phyloP scores from a whole-genome alignment of 2,329 filamentous ascomycete genomes.

The Metarhizium anisopliae region DNA sequence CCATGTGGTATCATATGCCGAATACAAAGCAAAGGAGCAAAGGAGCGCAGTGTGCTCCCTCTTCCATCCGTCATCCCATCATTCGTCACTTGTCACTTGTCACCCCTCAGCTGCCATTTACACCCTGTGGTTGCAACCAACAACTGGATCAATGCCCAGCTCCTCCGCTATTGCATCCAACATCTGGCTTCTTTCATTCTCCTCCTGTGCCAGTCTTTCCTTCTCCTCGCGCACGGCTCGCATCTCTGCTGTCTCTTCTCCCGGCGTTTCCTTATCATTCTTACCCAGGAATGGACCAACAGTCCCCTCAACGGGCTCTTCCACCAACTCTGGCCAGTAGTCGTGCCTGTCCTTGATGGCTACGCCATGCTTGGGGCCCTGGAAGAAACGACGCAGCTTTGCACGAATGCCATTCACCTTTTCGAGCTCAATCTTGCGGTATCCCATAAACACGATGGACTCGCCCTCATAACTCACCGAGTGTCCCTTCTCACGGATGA shows the following conservation, averaged over 20 bases:
- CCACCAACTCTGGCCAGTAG: constrained; percentile 18
- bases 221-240: neutral
- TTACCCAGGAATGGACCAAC: constrained; percentile 2
- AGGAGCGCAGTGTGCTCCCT: too few relatives aligned
- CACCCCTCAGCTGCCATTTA: neutral
- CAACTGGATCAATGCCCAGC: neutral
- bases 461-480: constrained; percentile 17
- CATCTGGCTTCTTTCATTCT: neutral
- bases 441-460: constrained; percentile 19
- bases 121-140: neutral
- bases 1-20: too few relatives aligned
- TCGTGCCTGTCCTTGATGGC: constrained; percentile 16
- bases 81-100: too few relatives aligned
- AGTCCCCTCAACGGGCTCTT: constrained; percentile 15
- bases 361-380: constrained; percentile 32
- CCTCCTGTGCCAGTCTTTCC: neutral
- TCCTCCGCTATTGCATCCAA: neutral
- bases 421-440: constrained; percentile 17
- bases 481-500: constrained; percentile 14
- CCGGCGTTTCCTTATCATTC: neutral
- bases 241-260: neutral
- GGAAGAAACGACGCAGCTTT: constrained; percentile 27
- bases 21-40: too few relatives aligned
- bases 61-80: too few relatives aligned
- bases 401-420: constrained; percentile 17